phyloP scores from a whole-genome alignment of 2,329 filamentous ascomycete species.

The Pseudopithomyces maydicus region DNA sequence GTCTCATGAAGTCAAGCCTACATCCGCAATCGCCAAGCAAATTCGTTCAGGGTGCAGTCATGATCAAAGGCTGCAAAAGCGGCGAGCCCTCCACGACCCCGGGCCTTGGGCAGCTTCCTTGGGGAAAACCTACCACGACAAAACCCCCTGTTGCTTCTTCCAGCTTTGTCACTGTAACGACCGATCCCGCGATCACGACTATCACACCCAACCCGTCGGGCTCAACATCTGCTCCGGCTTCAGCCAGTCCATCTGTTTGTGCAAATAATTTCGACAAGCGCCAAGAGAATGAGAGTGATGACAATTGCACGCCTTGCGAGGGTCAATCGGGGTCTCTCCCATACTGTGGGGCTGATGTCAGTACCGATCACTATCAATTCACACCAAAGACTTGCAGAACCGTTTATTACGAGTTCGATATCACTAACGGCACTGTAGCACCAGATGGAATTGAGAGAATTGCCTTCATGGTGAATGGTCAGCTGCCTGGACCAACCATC shows the following conservation, averaged over 20 bases:
- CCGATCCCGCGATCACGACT: conserved; percentile 2
- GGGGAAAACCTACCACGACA: too few relatives aligned
- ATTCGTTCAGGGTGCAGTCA: too few relatives aligned
- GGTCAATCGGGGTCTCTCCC: conserved; percentile 38
- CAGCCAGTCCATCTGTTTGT: conserved; percentile 14
- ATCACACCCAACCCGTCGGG: conserved; percentile 9
- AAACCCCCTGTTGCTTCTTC: background rate
- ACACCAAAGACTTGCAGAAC: conserved; percentile 46
- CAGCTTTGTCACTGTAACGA: too few relatives aligned
- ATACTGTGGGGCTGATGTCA: conserved; percentile 42
- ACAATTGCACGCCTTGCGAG: conserved; percentile 29
- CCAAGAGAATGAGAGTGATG: conserved; percentile 6
- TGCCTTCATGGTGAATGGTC: conserved; percentile 20
- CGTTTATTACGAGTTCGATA: conserved; percentile 47
- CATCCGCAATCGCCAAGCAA: too few relatives aligned
- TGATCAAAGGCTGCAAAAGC: too few relatives aligned
- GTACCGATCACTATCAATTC: conserved; percentile 43
- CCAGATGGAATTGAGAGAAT: conserved; percentile 42
- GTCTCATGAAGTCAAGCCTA: too few relatives aligned
- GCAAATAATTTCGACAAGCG: background rate
- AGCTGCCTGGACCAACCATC: conserved; percentile 25
- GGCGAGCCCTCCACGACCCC: too few relatives aligned
- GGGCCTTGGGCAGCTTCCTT: too few relatives aligned
- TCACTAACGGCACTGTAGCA: conserved; percentile 35
- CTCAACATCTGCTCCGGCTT: conserved; percentile 9